Evolutionary conservation across 2,329 filamentous ascomycete genomes (phyloP), one percentile per base, ranked within the genome.

Genomic region (Laburnicola sp.): DNA sequence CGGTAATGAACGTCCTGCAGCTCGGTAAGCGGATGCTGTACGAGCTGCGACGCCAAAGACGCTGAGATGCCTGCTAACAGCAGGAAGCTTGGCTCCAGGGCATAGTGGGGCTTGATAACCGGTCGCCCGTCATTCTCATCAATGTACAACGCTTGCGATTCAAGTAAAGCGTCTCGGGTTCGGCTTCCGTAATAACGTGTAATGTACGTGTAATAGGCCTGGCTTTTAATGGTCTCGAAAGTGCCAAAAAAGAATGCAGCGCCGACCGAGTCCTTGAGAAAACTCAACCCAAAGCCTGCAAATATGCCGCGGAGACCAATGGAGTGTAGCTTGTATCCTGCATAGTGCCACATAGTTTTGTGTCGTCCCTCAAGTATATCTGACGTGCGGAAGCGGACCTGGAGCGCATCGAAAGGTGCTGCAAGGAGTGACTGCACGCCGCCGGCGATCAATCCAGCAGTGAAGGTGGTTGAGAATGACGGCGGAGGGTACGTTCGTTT

Each of bases 221-320:
- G 88, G 8, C 84, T 86, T 68, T 91, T 91, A 64, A 91, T 76
- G 41, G 84, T 88, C 72, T 92, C 88, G 57, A 92, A 91, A 0
- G 82, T 83, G 60, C 82, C 83, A 71, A 92, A 92, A 78, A 90
- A 90, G 16, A 88, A 72, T 31, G 85, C 87, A 46, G 82, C 84
- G 9, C 87, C 87, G 4, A 88, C 70, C 26, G 84, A 83, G 63
- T 91, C 87, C 62, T 90, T 89, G 37, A 85, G 63, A 35, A 91
- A 80, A 0, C 83, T 86, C 2, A 92, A 71, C 0, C 82, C 78
- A 82, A 85, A 91, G 35, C 88, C 88, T 1, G 87, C 87, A 63
- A 90, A 91, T 28, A 91, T 82, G 22, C 88, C 88, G 5, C 86
- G 81, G 3, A 83, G 64, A 0, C 88, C 88, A 52, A 92, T 91